These are phyloP conservation scores for Ammopiptanthus mongolicus DNA, from an alignment of 306 rosid genomes.

Conservation along the genomic window DNA sequence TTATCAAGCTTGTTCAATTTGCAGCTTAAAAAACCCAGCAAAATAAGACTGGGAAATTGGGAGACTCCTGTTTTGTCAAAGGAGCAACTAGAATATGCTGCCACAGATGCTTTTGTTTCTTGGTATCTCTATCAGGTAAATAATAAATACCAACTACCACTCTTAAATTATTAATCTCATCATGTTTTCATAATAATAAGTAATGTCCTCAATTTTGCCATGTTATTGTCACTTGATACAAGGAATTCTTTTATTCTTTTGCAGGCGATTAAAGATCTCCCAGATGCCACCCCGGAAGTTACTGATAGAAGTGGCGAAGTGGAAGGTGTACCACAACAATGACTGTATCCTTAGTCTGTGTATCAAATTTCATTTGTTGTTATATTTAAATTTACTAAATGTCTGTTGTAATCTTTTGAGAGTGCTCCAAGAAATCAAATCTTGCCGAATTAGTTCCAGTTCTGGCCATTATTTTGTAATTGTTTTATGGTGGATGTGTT, in stretches of 20 bases:
- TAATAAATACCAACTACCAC: background rate
- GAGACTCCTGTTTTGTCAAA: slow-evolving; percentile 55
- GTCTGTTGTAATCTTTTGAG: background rate
- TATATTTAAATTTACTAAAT: background rate
- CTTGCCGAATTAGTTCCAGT: background rate
- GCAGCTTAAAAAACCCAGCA: slow-evolving; percentile 72
- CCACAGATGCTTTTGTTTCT: slow-evolving; percentile 85
- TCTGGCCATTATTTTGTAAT: background rate
- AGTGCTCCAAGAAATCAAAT: background rate
- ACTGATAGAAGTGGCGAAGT: slow-evolving; percentile 5
- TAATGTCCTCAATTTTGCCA: background rate
- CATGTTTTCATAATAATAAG: background rate
- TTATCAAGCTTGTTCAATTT: slow-evolving; percentile 22
- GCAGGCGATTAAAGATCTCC: slow-evolving; percentile 61
- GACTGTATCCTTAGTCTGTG: background rate
- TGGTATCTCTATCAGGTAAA: slow-evolving; percentile 79
- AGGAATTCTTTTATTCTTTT: background rate
- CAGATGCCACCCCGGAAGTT: slow-evolving; percentile 32
- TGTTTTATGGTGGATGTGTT: background rate
- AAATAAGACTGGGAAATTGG: slow-evolving; percentile 79
- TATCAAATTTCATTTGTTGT: background rate
- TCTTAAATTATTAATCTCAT: background rate
- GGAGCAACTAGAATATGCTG: slow-evolving; percentile 77
- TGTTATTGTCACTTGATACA: background rate
- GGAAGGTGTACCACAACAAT: slow-evolving; percentile 17